These are phyloP conservation scores for Sporothrix pseudoabietina DNA, from an alignment of 2,329 filamentous ascomycete species.

Conservation along the genomic window DNA sequence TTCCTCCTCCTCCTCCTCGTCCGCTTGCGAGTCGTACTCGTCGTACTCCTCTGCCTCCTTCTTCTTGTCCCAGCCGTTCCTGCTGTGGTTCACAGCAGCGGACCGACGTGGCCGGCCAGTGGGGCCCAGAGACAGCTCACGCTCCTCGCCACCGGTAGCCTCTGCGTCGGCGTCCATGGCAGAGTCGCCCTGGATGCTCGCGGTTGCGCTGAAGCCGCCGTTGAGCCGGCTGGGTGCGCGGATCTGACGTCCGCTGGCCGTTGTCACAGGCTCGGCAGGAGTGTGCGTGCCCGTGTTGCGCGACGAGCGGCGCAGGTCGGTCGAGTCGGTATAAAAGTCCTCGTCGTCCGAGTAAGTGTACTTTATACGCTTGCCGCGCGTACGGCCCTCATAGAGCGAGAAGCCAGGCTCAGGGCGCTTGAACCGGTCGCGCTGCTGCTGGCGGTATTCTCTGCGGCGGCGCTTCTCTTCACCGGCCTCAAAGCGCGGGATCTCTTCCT, in stretches of 20 bases:
- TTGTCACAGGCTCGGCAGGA: constrained; percentile 70
- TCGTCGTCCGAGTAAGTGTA: constrained; percentile 96
- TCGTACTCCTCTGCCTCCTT: constrained; percentile 44
- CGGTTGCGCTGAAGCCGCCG: constrained; percentile 51
- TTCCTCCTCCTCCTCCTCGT: constrained; percentile 58
- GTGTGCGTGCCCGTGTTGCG: constrained; percentile 75
- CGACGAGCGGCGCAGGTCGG: constrained; percentile 64
- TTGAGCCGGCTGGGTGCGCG: constrained; percentile 68
- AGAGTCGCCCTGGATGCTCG: constrained; percentile 49
- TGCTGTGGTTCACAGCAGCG: constrained; percentile 53
- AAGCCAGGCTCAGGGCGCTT: constrained; percentile 84
- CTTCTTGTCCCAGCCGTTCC: constrained; percentile 51
- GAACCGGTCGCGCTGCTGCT: constrained; percentile 83
- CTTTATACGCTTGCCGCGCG: constrained; percentile 91
- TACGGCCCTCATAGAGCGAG: constrained; percentile 93
- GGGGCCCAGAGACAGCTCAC: constrained; percentile 47
- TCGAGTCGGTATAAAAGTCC: constrained; percentile 66
- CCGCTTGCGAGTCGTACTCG: constrained; percentile 58
- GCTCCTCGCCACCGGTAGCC: constrained; percentile 30
- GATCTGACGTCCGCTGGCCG: constrained; percentile 85
- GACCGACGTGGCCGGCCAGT: constrained; percentile 55
- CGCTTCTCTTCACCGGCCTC: constrained; percentile 97
- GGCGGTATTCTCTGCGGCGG: constrained; percentile 86
- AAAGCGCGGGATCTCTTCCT: constrained; percentile 80
- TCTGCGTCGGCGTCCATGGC: constrained; percentile 38